Evolutionary conservation across 2,329 filamentous ascomycete species (phyloP), one percentile per base, ranked within the genome.

Genomic region (Didymella sp.): DNA sequence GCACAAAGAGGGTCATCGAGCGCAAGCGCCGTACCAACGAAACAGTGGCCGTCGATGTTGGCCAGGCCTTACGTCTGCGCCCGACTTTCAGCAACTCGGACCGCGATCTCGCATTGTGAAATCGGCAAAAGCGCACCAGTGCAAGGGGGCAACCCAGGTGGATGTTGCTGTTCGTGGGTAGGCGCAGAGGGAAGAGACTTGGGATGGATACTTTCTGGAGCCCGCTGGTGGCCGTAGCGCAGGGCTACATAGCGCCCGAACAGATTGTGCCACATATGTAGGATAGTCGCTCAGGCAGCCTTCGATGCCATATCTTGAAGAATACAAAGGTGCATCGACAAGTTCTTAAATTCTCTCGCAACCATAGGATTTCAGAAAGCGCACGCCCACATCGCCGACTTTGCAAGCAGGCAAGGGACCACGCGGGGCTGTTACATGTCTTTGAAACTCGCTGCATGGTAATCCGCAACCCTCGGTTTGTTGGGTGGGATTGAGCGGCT

Each of bases 191-290:
- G 30, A 12, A 43, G 33, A n/a, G 17, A 41, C 35, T 17, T 44
- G 30, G 12, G 21, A 25, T 11, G 50, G 49, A 38, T 27, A 21
- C 30, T 28, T 43, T 49, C 53, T 61, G 59, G 12, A 58, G 52
- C 46, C 56, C 62, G 57, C 51, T 61, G 49, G 57, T 55, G 55
- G 56, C 62, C 59, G 62, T 61, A 67, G 66, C 63, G 44, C 52
- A 33, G 31, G 41, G 53, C 47, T 50, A 25, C 46, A 46, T 35
- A 58, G 52, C 46, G 59, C 31, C 43, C 40, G 19, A 45, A 51
- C 6, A 21, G 11, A 21, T 37, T 43, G 44, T 48, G 51, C 51
- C 51, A 54, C 51, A 31, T 37, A 43, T 24, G 44, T 42, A 37
- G 33, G 11, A 11, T 11, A 4, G n/a, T 12, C 9, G 33, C 33